Conservation (phyloP, 129 eudicot genomes). For the Erigeron canadensis region DNA sequence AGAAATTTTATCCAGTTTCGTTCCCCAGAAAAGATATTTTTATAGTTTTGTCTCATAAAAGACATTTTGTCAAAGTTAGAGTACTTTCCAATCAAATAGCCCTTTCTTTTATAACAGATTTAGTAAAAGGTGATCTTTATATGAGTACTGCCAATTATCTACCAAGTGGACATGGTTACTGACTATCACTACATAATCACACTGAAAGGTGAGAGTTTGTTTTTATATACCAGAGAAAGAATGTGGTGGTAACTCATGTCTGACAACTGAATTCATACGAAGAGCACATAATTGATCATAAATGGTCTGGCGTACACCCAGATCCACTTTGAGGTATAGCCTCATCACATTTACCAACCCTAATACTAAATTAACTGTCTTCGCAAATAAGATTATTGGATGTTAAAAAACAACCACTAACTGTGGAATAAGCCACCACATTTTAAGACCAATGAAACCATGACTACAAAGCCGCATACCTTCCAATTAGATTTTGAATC, state of each 20-base stretch:
- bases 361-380: neutral
- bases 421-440: neutral
- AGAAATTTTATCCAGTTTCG: too few species aligned
- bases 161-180: neutral
- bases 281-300: neutral
- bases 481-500: conserved; percentile 88
- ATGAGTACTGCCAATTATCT: neutral
- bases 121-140: conserved; percentile 3
- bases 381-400: neutral
- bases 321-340: neutral
- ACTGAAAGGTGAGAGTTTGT: neutral
- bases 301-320: neutral
- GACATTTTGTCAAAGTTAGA: too few species aligned
- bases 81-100: too few species aligned
- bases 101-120: too few species aligned
- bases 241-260: neutral
- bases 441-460: neutral
- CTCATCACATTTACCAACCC: conserved; percentile 15
- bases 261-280: neutral
- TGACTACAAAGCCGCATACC: conserved; percentile 46
- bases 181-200: neutral
- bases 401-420: neutral
- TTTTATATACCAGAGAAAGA: neutral
- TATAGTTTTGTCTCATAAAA: too few species aligned
- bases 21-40: too few species aligned